Evolutionary conservation across 345 rosid species (phyloP), one percentile per base, ranked within the genome.

Genomic region (Pugionium dolabratum): DNA sequence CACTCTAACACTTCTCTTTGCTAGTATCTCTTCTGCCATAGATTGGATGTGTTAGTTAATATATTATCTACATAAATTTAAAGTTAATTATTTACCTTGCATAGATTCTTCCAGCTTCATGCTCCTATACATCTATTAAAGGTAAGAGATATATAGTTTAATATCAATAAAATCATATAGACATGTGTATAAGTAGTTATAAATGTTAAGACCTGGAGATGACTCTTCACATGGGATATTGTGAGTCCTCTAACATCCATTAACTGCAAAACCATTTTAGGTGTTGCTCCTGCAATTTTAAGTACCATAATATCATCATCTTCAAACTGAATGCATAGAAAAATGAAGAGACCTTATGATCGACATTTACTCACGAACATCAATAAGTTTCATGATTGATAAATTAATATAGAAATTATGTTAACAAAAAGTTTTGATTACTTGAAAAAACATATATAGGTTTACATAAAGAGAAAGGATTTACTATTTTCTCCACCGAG

Each of bases 201-300:
- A 59, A 42, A 52, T 42, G 26, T 31, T 28, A 54, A n/a, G 46
- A 67, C 96, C 96, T 89, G 96, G 49, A 89, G 80, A 73, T 86
- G 96, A 79, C 96, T 89, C 70, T 89, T 89, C 28, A 86, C 96
- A 65, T 89, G 96, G 48, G 96, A 83, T 8, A 89, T 79, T 2
- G 90, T 84, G 44, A 89, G 85, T 77, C 87, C 96, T 54, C 76
- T 83, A 46, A 83, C 91, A 81, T 83, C 90, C 96, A 88, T 88
- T 9, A 88, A 83, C 82, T 86, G 83, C 49, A 86, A 67, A 64
- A 89, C 92, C 60, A 88, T 84, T 64, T 89, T 89, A 41, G 96
- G 96, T 27, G 92, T 89, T 36, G 96, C 96, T 69, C 92, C 92
- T 88, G 45, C 43, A 48, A 39, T 60, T 45, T 52, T 11, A 41